Conservation (phyloP, 2,329 filamentous ascomycete genomes). For the Fusarium floridanum region DNA sequence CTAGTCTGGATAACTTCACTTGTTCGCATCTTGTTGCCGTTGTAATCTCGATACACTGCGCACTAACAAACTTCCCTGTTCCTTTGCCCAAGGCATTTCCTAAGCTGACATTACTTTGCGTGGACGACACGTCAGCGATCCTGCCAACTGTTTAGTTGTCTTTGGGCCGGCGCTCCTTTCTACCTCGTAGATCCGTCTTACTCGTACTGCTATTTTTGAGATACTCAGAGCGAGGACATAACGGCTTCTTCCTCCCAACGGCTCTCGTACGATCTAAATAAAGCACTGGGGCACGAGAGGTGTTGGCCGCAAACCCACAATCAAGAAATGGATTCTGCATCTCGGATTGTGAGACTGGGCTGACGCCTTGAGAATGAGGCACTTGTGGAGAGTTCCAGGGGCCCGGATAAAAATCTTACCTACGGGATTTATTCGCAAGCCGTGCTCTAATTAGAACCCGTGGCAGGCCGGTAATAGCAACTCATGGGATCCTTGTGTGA, state of each 20-base stretch:
- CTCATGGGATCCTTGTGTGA: not conserved
- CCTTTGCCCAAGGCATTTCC: not conserved
- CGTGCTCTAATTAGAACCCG: not conserved
- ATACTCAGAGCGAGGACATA: not conserved
- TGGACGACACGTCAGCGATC: not conserved
- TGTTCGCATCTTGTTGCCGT: not conserved
- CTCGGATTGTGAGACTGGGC: not conserved
- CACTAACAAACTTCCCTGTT: not conserved
- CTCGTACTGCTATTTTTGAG: not conserved
- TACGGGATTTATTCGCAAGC: not conserved
- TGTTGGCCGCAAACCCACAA: not conserved
- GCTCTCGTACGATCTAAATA: not conserved
- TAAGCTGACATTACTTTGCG: not conserved
- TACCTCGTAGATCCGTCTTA: not conserved
- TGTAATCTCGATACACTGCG: not conserved
- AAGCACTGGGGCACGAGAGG: not conserved
- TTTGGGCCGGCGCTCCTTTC: not conserved
- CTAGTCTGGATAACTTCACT: not conserved
- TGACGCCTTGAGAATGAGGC: not conserved
- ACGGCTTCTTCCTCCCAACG: not conserved
- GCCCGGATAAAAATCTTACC: not conserved
- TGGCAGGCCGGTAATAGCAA: not conserved
- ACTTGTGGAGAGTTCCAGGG: constrained; percentile 2
- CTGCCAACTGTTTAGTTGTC: not conserved
- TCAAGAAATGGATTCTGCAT: not conserved